Percentiles rank a stretch among this genome's conserved stretches.
phyloP scores from a whole-genome alignment of 768 basidiomycete species.

The Rhodotorula babjevae region DNA sequence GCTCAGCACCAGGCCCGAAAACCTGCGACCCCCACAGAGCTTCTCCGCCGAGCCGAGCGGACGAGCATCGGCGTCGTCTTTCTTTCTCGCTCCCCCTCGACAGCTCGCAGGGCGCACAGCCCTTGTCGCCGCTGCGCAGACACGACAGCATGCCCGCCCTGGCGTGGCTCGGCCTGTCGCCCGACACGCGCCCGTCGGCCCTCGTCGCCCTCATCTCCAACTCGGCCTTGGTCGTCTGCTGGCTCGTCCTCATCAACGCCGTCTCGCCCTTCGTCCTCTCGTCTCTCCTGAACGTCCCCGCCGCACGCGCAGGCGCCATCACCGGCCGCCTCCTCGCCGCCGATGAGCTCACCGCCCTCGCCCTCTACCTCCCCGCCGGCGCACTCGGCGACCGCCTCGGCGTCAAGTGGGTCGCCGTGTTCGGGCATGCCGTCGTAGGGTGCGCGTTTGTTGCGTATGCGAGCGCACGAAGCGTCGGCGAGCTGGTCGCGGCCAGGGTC shows the following conservation, averaged over 20 bases:
- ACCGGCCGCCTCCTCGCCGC: slow-evolving; percentile 28
- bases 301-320: not conserved
- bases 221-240: slow-evolving; percentile 22
- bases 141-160: not conserved
- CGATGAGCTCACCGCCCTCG: slow-evolving; percentile 35
- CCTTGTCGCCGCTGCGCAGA: too few relatives aligned
- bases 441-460: slow-evolving; percentile 11
- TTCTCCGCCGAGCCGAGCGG: too few relatives aligned
- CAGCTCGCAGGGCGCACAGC: too few relatives aligned
- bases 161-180: not conserved
- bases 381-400: slow-evolving; percentile 6
- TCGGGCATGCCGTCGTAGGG: slow-evolving; percentile 11
- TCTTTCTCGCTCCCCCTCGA: too few relatives aligned
- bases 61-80: too few relatives aligned
- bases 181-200: not conserved
- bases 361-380: slow-evolving; percentile 28
- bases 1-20: too few relatives aligned
- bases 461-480: not conserved
- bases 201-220: slow-evolving; percentile 18
- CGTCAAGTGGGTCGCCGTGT: slow-evolving; percentile 2
- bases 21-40: too few relatives aligned
- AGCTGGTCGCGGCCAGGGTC: slow-evolving; percentile 11
- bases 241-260: slow-evolving; percentile 36
- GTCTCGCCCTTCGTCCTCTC: slow-evolving; percentile 28
- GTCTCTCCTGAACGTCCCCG: slow-evolving; percentile 1